Base-by-base conservation (phyloP, 2,329 filamentous ascomycete genomes). In the Fusarium sp. region DNA sequence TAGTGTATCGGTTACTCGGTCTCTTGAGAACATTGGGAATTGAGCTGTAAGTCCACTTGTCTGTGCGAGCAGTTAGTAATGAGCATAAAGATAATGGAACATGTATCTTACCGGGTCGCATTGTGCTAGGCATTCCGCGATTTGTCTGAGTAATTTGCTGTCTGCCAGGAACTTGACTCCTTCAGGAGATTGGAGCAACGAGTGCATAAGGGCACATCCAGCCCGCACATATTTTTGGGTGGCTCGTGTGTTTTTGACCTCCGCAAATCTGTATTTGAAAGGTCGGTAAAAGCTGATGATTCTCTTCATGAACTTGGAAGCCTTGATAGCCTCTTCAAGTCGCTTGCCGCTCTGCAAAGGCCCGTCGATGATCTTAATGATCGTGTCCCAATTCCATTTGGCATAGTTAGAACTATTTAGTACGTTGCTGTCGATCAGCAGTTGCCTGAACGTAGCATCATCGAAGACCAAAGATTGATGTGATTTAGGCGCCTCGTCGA, bases 351-450 rank as follows among this genome's bases (percentile, higher is more conserved):
- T 97, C 23, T 94, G 91, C 22, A 99, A 81, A 2, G 96, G 96
- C 0, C 96, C 96, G 76, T 98, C 95, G 35, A 99, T 94, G 52
- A 98, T 89, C 72, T 90, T 92, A 60, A 94, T 86, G 41, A 99
- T 94, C 37, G 97, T 83, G 65, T 97, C 93, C 96, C 96, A 99
- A 76, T 97, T 95, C 96, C 96, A 99, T 77, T 99, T 99, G 39
- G 89, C 84, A 74, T 92, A 97, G 71, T 97, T 97, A 65, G 93
- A 93, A 62, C 92, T 96, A 66, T 91, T 92, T 45, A 98, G 82
- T 3, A 99, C 93, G 55, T 93, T 90, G 6, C 93, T 96, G 63
- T 98, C 92, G 19, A 94, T 82, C 27, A 90, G 75, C 4, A 90
- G 79, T 73, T 90, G 87, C 20, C 88, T 84, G 71, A 90, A 90